A percentile compares a stretch with the other conserved stretches of the same genome.
phyloP scores from a whole-genome alignment of 352 stramenopile genomes.

The Saprolegnia diclina region DNA sequence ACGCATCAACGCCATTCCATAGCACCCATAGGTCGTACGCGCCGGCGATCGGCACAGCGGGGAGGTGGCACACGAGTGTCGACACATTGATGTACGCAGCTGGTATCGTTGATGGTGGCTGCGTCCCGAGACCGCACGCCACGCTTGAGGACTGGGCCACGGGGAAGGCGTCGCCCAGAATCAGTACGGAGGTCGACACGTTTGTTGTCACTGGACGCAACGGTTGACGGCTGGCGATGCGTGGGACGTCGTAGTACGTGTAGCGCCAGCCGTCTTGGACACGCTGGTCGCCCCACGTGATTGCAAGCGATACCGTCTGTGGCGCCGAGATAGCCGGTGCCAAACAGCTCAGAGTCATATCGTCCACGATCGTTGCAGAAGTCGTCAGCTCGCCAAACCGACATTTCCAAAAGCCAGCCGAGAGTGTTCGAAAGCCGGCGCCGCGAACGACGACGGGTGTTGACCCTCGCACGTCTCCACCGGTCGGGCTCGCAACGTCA shows the following conservation, averaged over 20 bases:
- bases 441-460: not conserved
- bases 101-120: not conserved
- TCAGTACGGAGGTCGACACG: not conserved
- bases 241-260: not conserved
- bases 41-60: not conserved
- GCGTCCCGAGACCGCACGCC: not conserved
- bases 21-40: conserved; percentile 2
- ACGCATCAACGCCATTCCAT: conserved; percentile 16
- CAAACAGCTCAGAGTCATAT: not conserved
- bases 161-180: not conserved
- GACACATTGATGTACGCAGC: conserved; percentile 12
- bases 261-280: not conserved
- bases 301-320: not conserved
- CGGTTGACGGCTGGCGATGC: not conserved
- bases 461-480: not conserved
- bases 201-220: not conserved
- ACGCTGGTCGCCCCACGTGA: not conserved
- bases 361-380: not conserved
- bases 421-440: not conserved
- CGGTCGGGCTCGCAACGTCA: not conserved
- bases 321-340: not conserved
- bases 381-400: not conserved
- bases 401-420: not conserved
- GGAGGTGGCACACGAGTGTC: not conserved
- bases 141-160: not conserved